Conservation (phyloP, 2,329 filamentous ascomycete species). For the Talaromyces sp. region DNA sequence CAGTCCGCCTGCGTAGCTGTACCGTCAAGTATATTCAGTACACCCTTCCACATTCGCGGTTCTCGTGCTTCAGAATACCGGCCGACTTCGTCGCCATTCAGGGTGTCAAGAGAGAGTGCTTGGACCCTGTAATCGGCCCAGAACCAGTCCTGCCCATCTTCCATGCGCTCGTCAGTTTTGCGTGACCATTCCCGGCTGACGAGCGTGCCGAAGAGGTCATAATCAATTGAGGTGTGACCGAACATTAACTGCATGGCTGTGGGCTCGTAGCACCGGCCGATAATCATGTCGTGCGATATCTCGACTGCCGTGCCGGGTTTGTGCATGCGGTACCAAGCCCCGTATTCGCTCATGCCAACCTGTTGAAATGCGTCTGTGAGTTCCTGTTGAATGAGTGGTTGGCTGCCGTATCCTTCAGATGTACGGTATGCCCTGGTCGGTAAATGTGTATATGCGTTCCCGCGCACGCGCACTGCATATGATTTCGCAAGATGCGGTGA, state of each 20-base stretch:
- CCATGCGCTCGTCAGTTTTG: conserved; percentile 49
- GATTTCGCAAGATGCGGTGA: conserved; percentile 47
- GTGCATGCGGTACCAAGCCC: conserved; percentile 52
- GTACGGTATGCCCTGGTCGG: conserved; percentile 26
- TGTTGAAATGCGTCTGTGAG: conserved; percentile 36
- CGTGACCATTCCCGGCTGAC: conserved; percentile 49
- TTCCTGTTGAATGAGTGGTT: conserved; percentile 32
- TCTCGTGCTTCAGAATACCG: conserved; percentile 46
- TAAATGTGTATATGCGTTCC: conserved; percentile 47
- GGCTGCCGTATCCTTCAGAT: conserved; percentile 20
- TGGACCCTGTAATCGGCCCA: conserved; percentile 57
- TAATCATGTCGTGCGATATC: conserved; percentile 50
- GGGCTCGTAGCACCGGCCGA: conserved; percentile 55
- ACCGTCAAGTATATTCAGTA: conserved; percentile 46
- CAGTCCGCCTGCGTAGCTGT: conserved; percentile 17
- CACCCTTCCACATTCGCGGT: conserved; percentile 46
- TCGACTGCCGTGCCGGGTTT: conserved; percentile 40
- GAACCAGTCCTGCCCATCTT: conserved; percentile 49
- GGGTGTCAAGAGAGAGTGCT: conserved; percentile 52
- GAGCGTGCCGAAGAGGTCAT: conserved; percentile 47
- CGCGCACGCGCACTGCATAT: conserved; percentile 48
- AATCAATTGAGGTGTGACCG: conserved; percentile 34
- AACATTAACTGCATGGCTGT: conserved; percentile 49
- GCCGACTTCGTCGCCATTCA: conserved; percentile 54
- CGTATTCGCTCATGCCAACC: conserved; percentile 45